phyloP scores from a whole-genome alignment of 2,329 filamentous ascomycete genomes.

The Fragosphaeria purpurea region DNA sequence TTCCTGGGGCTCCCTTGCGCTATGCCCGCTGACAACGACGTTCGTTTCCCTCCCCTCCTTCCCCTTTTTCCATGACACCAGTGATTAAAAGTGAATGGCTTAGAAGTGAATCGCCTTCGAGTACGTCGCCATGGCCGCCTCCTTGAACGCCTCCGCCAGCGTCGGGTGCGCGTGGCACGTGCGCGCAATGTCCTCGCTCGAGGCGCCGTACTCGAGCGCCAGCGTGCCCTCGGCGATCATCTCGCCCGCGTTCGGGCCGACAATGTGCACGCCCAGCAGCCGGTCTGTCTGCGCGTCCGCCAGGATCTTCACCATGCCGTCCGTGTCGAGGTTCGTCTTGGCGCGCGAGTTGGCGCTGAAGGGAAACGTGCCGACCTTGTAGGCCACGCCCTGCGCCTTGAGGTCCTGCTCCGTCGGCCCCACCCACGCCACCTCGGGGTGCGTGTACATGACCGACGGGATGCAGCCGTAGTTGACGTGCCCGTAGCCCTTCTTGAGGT shows the following conservation, averaged over 20 bases:
- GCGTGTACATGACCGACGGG: conserved; percentile 98
- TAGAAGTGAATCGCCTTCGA: conserved; percentile 94
- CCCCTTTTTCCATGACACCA: no score
- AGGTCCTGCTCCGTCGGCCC: conserved; percentile 95
- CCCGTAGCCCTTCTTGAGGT: conserved; percentile 94
- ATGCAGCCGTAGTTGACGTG: conserved; percentile 99
- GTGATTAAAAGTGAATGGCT: conserved; percentile 9
- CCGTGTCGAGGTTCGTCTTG: conserved; percentile 96
- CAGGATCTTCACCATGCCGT: conserved; percentile 95
- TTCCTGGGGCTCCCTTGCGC: no score
- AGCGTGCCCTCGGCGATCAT: conserved; percentile 98
- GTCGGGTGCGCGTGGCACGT: conserved; percentile 97
- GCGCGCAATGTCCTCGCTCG: conserved; percentile 85
- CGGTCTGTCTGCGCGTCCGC: conserved; percentile 94
- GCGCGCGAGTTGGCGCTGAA: conserved; percentile 97
- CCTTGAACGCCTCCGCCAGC: conserved; percentile 95
- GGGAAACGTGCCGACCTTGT: conserved; percentile 88
- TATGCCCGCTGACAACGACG: no score
- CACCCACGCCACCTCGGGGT: conserved; percentile 97
- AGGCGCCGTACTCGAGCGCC: conserved; percentile 92
- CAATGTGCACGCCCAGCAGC: conserved; percentile 90
- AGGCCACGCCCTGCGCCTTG: conserved; percentile 80
- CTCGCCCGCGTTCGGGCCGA: conserved; percentile 91
- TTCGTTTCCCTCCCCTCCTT: no score
- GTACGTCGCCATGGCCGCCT: conserved; percentile 97